These are phyloP conservation scores for Ormosia emarginata DNA, from an alignment of 306 rosid species.

Conservation along the genomic window DNA sequence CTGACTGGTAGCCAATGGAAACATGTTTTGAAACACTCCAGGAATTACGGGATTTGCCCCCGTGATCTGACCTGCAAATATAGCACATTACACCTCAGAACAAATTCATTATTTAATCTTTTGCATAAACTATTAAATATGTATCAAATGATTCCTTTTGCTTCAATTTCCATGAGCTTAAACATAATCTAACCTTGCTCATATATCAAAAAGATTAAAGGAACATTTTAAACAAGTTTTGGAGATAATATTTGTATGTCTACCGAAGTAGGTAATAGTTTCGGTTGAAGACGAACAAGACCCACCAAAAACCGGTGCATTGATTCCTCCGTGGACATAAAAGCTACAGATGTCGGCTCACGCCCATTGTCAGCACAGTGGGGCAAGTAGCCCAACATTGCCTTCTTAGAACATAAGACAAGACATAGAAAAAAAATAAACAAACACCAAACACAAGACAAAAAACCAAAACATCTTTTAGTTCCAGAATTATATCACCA, in stretches of 20 bases:
- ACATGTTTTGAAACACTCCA: slow-evolving; percentile 91
- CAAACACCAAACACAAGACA: slow-evolving; percentile 97
- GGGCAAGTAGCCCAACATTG: slow-evolving; percentile 99
- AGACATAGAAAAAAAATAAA: slow-evolving; percentile 96
- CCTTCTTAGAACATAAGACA: slow-evolving; percentile 94
- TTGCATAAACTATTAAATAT: slow-evolving; percentile 5
- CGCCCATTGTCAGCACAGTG: slow-evolving; percentile 99
- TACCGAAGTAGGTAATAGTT: slow-evolving; percentile 88
- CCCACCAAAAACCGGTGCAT: slow-evolving; percentile 97
- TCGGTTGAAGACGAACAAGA: slow-evolving; percentile 97
- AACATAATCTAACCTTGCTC: slow-evolving; percentile 37
- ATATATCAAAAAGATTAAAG: slow-evolving; percentile 38
- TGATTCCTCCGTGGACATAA: slow-evolving; percentile 95
- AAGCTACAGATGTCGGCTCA: slow-evolving; percentile 99
- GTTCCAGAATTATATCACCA: slow-evolving; percentile 86
- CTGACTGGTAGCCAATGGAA: slow-evolving; percentile 81
- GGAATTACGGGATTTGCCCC: slow-evolving; percentile 79
- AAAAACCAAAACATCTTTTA: slow-evolving; percentile 93
- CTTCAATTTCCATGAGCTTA: slow-evolving; percentile 31
- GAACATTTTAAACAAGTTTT: slow-evolving; percentile 49
- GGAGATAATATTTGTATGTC: slow-evolving; percentile 73
- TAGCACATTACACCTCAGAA: slow-evolving; percentile 22
- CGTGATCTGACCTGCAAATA: slow-evolving; percentile 81
- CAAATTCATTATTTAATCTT: slow-evolving; percentile 9
- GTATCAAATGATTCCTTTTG: slow-evolving; percentile 33